Base-by-base conservation (phyloP, 306 rosid species). In the Quercus mongolica region DNA sequence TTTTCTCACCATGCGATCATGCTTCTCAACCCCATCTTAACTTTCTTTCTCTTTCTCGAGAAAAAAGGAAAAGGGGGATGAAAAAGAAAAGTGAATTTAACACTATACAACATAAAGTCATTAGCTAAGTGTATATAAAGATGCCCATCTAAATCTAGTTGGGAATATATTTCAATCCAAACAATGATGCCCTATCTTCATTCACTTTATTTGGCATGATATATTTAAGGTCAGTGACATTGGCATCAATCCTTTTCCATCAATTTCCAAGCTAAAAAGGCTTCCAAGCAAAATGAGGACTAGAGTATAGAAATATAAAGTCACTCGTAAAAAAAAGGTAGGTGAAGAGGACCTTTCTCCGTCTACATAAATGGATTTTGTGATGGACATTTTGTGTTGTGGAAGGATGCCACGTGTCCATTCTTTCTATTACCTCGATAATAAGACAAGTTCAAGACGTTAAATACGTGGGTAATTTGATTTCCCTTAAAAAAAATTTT, bases 181-280 rank as follows among this genome's bases (percentile, higher is more conserved):
- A 82, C 83, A 86, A 92, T 89, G 88, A 89, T 91, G 88, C 59
- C 59, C 78, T 79, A 61, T 87, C 35, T 62, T 20, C 83, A 69
- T 83, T 80, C 85, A 80, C 87, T 91, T 89, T 88, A 81, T 44
- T 82, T 82, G 79, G 78, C 77, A 78, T 75, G 46, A 78, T 77
- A 72, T 68, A 71, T 63, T 65, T 38, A 83, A 82, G 82, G 80
- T 77, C 80, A 63, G 76, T 74, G 85, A 38, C 54, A 82, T 73
- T 31, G 41, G 74, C 65, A 63, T 82, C 87, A 28, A 85, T 89
- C 93, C 87, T 88, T 89, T 89, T 89, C 90, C 81, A 86, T 82
- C 90, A 89, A 82, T 85, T 87, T 72, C 93, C 91, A 80, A 84
- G 90, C 90, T 86, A 78, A 87, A 89, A 90, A 92, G 97, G 89